A percentile compares a stretch with the other conserved stretches of the same genome.
phyloP scores from a whole-genome alignment of 805 yeast species.

The Zygosaccharomyces bailii region DNA sequence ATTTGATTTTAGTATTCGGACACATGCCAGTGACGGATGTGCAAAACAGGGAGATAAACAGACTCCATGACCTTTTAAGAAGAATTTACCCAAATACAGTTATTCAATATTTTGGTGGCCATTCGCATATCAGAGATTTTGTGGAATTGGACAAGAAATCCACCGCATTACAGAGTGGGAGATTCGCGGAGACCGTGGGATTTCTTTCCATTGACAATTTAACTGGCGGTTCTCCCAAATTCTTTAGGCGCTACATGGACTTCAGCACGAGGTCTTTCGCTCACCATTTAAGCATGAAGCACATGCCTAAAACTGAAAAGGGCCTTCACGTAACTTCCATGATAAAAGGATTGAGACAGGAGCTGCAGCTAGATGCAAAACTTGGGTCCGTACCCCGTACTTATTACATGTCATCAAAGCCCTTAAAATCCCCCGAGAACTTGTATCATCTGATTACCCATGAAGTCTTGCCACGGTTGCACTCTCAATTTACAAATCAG shows the following conservation, averaged over 20 bases:
- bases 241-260: conserved; percentile 72
- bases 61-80: conserved; percentile 47
- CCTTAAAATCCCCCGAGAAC: conserved; percentile 54
- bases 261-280: conserved; percentile 71
- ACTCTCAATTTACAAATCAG: conserved; percentile 26
- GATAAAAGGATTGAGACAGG: conserved; percentile 43
- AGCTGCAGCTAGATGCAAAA: conserved; percentile 50
- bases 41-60: conserved; percentile 35
- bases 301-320: conserved; percentile 47
- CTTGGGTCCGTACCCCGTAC: conserved; percentile 66
- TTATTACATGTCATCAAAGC: conserved; percentile 65
- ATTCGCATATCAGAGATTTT: conserved; percentile 87
- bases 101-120: conserved; percentile 92
- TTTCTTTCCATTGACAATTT: conserved; percentile 59
- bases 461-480: conserved; percentile 47
- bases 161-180: conserved; percentile 85
- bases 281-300: conserved; percentile 44
- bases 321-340: conserved; percentile 50
- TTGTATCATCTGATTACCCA: conserved; percentile 57
- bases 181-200: conserved; percentile 93
- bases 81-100: conserved; percentile 53
- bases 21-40: conserved; percentile 64
- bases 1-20: conserved; percentile 67
- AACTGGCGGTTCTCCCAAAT: conserved; percentile 28
- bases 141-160: conserved; percentile 60